Base-by-base conservation (phyloP, 352 stramenopile genomes). In the Blastocystis hominis region DNA sequence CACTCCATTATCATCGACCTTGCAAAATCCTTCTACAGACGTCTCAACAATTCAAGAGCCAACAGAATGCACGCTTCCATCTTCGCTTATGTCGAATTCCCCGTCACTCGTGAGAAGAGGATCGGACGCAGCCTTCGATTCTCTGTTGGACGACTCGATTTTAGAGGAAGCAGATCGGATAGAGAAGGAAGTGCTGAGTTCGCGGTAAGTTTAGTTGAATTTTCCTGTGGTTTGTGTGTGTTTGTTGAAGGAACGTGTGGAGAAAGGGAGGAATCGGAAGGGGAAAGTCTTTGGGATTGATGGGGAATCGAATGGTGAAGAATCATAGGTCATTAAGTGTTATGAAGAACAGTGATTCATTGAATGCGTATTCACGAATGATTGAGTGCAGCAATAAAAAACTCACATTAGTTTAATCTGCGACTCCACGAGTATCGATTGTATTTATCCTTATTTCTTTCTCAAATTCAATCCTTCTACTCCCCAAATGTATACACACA, bases 381-480 rank as follows among this genome's bases (percentile, higher is more conserved):
- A 64, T 10, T 34, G 56, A n/a, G 38, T 64, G 3, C 10, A 38
- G 30, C 56, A 10, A 34, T 30, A 61, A 61, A 30, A 78, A 46
- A 24, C 62, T 46, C 68, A 40, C 59, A 62, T 36, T 78, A 62
- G 68, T 78, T 46, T 78, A 78, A 78, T 78, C 42, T 40, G 68
- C 68, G 68, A 78, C 62, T 78, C 68, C 68, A 40, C 42, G 68
- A 36, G 68, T 78, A 46, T 40, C 42, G 62, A 78, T n/a, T 78
- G 1, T 62, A 36, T 78, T 78, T 76, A 46, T 69, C 17, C 2
- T 17, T 38, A 0, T 69, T 69, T 38, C 34, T 44, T 46, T 15
- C 1, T 34, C 10, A 6, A 3, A 10, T 36, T 10, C 6, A 34
- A 34, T 64, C 55, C 55, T 3, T 64, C 34, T 34, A 64, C 55